phyloP scores from a whole-genome alignment of 352 stramenopile species.

The Globisporangium uncinulatum region DNA sequence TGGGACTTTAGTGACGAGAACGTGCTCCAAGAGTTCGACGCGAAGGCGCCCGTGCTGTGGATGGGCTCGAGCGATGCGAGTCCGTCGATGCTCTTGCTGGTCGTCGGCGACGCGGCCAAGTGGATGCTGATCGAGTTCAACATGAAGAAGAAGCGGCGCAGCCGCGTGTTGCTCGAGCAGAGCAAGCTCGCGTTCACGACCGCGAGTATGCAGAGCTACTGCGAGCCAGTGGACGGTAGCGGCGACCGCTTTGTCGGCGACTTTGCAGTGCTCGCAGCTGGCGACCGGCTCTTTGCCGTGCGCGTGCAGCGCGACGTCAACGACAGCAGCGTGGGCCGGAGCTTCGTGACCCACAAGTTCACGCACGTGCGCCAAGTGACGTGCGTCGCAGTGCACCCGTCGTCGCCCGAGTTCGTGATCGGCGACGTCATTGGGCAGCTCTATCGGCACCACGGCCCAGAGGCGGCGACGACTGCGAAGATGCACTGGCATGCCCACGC shows the following conservation, averaged over 20 bases:
- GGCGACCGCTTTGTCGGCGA: slow-evolving; percentile 26
- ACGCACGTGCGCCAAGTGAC: slow-evolving; percentile 45
- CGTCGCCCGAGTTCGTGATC: slow-evolving; percentile 48
- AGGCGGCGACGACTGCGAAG: slow-evolving; percentile 28
- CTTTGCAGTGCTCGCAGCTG: slow-evolving; percentile 43
- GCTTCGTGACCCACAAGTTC: slow-evolving; percentile 33
- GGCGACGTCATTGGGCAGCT: slow-evolving; percentile 66
- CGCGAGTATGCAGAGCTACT: slow-evolving; percentile 55
- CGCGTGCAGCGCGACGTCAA: slow-evolving; percentile 30
- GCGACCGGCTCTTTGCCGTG: slow-evolving; percentile 30
- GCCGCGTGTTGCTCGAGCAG: slow-evolving; percentile 40
- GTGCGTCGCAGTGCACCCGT: slow-evolving; percentile 53
- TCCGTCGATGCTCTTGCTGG: slow-evolving; percentile 57
- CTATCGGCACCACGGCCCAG: slow-evolving; percentile 35
- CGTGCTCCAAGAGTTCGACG: slow-evolving; percentile 44
- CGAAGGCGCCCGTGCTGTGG: slow-evolving; percentile 49
- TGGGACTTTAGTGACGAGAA: slow-evolving; percentile 81
- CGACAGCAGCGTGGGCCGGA: slow-evolving; percentile 20
- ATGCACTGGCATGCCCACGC: slow-evolving; percentile 87
- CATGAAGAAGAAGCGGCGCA: slow-evolving; percentile 57
- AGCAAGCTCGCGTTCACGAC: slow-evolving; percentile 39
- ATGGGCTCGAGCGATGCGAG: slow-evolving; percentile 53
- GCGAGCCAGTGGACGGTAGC: slow-evolving; percentile 3
- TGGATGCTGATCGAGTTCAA: slow-evolving; percentile 72
- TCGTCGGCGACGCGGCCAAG: slow-evolving; percentile 19